Evolutionary conservation across 2,329 filamentous ascomycete genomes (phyloP).

Genomic region (Aspergillus ochraceus): DNA sequence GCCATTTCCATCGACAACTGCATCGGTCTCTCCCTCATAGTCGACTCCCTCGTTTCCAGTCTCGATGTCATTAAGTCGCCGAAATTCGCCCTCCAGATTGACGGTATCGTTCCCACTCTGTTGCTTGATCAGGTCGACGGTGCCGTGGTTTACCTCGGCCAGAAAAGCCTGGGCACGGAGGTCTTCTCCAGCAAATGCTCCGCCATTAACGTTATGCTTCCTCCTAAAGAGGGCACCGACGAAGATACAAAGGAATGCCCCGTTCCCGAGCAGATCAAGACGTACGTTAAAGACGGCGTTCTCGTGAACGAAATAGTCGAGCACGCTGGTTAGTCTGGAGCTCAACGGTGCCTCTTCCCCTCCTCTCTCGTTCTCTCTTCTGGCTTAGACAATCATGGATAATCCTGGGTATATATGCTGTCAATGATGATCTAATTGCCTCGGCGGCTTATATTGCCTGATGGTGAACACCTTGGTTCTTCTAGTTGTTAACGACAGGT

Average conservation of each 20-base stretch:
- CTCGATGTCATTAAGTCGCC: conserved; percentile 94
- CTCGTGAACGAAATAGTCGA: conserved; percentile 93
- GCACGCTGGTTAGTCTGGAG: conserved; percentile 68
- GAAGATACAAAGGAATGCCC: conserved; percentile 86
- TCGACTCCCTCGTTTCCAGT: conserved; percentile 86
- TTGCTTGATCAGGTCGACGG: conserved; percentile 92
- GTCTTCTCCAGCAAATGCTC: conserved; percentile 88
- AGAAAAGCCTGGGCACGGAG: conserved; percentile 74
- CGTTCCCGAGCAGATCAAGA: conserved; percentile 87
- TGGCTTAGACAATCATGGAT: background rate
- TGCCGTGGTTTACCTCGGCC: conserved; percentile 81
- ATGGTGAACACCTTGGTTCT: background rate
- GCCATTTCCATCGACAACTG: conserved; percentile 96
- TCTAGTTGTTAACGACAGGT: background rate
- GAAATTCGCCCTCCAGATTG: conserved; percentile 91
- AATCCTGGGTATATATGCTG: background rate
- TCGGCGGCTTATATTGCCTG: background rate
- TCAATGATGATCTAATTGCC: too few species aligned
- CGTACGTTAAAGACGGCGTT: conserved; percentile 71
- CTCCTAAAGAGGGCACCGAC: conserved; percentile 62
- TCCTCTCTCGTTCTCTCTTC: background rate
- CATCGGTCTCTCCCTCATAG: conserved; percentile 75
- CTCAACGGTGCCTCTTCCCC: background rate
- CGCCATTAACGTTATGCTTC: conserved; percentile 83
- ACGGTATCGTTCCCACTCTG: conserved; percentile 81